phyloP scores from a whole-genome alignment of 768 basidiomycete species.

The Boletellus emodensis region DNA sequence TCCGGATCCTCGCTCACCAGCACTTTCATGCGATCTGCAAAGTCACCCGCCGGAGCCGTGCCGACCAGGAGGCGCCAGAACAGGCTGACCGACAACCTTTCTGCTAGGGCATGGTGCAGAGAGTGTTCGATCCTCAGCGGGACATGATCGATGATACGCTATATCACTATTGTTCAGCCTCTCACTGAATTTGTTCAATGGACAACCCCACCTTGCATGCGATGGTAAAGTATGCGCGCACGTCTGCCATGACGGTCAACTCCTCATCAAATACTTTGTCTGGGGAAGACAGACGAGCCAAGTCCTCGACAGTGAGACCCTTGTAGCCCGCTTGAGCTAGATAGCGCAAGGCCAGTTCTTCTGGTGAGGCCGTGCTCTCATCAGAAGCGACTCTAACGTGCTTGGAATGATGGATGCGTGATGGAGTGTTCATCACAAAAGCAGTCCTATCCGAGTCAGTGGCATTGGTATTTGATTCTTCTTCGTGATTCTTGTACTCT shows the following conservation, averaged over 20 bases:
- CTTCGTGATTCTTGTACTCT: not conserved
- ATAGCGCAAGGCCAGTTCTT: conserved; percentile 15
- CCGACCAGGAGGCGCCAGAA: conserved; percentile 30
- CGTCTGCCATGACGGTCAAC: conserved; percentile 49
- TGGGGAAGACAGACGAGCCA: conserved; percentile 19
- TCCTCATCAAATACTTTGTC: conserved; percentile 39
- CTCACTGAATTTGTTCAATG: not conserved
- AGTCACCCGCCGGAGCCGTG: conserved; percentile 6
- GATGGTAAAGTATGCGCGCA: conserved; percentile 54
- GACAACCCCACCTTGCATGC: conserved; percentile 44
- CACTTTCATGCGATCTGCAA: conserved; percentile 32
- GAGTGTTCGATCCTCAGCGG: conserved; percentile 48
- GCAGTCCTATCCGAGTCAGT: too few relatives aligned
- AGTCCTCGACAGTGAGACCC: conserved; percentile 19
- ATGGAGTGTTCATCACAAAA: too few relatives aligned
- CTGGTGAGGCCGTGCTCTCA: not conserved
- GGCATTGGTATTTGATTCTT: too few relatives aligned
- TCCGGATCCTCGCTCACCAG: conserved; percentile 47
- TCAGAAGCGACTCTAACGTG: too few relatives aligned
- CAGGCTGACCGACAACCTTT: conserved; percentile 35
- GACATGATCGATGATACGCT: conserved; percentile 56
- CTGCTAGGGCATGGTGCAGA: conserved; percentile 39
- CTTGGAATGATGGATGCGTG: too few relatives aligned
- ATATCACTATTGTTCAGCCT: not conserved
- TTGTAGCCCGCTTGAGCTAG: conserved; percentile 31